A percentile compares a stretch with the other conserved stretches of the same genome.
These are phyloP conservation scores for Meredithiella fracta DNA, from an alignment of 2,329 filamentous ascomycete genomes.

Conservation along the genomic window DNA sequence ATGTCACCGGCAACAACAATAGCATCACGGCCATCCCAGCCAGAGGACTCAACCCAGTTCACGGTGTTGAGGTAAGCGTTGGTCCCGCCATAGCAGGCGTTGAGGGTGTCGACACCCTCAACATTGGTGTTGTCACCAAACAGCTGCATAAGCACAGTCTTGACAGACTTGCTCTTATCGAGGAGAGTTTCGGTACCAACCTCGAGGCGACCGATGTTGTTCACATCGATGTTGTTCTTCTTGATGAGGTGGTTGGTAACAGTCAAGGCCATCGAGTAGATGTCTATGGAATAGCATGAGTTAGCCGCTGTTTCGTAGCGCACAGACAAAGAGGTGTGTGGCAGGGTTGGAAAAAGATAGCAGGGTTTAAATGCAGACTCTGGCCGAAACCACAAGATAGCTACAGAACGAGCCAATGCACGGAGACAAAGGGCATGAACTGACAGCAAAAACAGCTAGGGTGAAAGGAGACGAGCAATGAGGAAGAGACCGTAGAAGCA, in stretches of 20 bases:
- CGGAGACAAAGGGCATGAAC: background rate
- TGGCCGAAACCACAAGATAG: background rate
- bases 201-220: conserved; percentile 64
- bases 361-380: background rate
- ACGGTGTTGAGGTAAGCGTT: conserved; percentile 70
- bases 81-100: conserved; percentile 76
- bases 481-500: background rate
- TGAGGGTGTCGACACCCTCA: conserved; percentile 68
- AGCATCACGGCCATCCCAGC: conserved; percentile 69
- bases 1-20: conserved; percentile 71
- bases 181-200: conserved; percentile 74
- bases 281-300: conserved; percentile 38
- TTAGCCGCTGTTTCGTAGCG: conserved; percentile 14
- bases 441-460: background rate
- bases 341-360: conserved; percentile 1
- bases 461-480: background rate
- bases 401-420: background rate
- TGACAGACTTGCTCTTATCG: conserved; percentile 84
- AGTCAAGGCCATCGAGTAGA: conserved; percentile 73
- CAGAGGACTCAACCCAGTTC: conserved; percentile 77
- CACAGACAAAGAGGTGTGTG: conserved; percentile 9
- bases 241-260: conserved; percentile 59
- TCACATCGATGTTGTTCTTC: conserved; percentile 70
- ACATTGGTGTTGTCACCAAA: conserved; percentile 72
- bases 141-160: conserved; percentile 75